These are phyloP conservation scores for Cryptosporidium ryanae DNA, from an alignment of 169 alveolate species.

Conservation along the genomic window DNA sequence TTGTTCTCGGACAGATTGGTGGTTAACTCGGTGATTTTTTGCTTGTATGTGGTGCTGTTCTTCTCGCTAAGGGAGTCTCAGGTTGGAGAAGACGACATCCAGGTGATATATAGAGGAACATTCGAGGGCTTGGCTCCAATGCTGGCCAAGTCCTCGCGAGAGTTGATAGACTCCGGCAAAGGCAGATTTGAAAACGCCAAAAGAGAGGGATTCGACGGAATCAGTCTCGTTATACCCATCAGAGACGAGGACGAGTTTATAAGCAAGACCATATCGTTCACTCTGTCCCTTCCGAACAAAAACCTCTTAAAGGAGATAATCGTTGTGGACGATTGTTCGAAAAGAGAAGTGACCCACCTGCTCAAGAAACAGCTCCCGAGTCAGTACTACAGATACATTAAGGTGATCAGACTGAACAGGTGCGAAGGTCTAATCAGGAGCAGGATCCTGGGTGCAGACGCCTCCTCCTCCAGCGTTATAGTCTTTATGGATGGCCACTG, in stretches of 20 bases:
- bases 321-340: conserved; percentile 80
- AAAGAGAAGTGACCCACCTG: conserved; percentile 69
- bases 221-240: conserved; percentile 77
- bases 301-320: conserved; percentile 77
- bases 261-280: conserved; percentile 76
- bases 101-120: conserved; percentile 39
- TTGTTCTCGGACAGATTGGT: not conserved
- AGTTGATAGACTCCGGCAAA: conserved; percentile 8
- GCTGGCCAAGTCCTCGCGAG: conserved; percentile 14
- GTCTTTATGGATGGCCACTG: conserved; percentile 81
- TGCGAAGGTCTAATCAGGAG: conserved; percentile 81
- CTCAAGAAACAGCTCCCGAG: conserved; percentile 44
- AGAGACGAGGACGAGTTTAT: conserved; percentile 79
- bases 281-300: conserved; percentile 45
- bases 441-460: conserved; percentile 76
- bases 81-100: not conserved
- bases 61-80: too few relatives aligned
- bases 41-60: not conserved
- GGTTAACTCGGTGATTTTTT: not conserved
- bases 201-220: conserved; percentile 17
- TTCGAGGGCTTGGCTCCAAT: conserved; percentile 31
- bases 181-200: conserved; percentile 8
- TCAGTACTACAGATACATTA: conserved; percentile 10
- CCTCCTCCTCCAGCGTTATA: conserved; percentile 74
- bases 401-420: conserved; percentile 74